Base-by-base conservation (phyloP, 257 asterid species). In the Przewalskia tangutica region DNA sequence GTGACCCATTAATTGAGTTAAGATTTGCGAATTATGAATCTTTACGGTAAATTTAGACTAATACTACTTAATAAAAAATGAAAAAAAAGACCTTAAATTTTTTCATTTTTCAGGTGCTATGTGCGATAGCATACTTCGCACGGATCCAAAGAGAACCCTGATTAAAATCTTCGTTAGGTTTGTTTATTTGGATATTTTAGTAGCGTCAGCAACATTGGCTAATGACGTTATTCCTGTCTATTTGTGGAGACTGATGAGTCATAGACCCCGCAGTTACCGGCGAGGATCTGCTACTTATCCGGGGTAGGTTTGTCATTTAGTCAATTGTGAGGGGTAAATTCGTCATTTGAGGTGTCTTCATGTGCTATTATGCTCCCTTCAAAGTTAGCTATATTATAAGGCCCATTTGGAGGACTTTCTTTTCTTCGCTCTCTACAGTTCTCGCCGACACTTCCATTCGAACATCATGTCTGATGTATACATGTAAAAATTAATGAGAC, bases 311-410 rank as follows among this genome's bases (percentile, higher is more conserved):
- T 80, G 91, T 86, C 89, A 14, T 87, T 89, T 76, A 38, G 78
- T 36, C 85, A 77, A 77, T 64, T 32, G 38, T 59, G 46, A 81
- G 55, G 86, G 89, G 77, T 56, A 83, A 8, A 68, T 50, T n/a
- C 12, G 91, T 82, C 84, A 84, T 77, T 38, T 1, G 40, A 13
- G 6, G 46, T 17, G 9, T 34, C 17, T 46, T 81, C 91, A 86
- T 89, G 87, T 85, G 91, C 84, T 55, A 32, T 80, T 89, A 56
- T n/a, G n/a, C n/a, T n/a, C n/a, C n/a, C n/a, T n/a, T n/a, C n/a
- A n/a, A n/a, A n/a, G n/a, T n/a, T n/a, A n/a, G n/a, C n/a, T n/a
- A n/a, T n/a, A n/a, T n/a, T n/a, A n/a, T n/a, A n/a, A n/a, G 59
- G 59, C 13, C 59, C n/a, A 16, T 8, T 55, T 17, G 23, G 64